Evolutionary conservation across 2,329 filamentous ascomycete species (phyloP), one percentile per base, ranked within the genome.

Genomic region (Didymella arachidicola): DNA sequence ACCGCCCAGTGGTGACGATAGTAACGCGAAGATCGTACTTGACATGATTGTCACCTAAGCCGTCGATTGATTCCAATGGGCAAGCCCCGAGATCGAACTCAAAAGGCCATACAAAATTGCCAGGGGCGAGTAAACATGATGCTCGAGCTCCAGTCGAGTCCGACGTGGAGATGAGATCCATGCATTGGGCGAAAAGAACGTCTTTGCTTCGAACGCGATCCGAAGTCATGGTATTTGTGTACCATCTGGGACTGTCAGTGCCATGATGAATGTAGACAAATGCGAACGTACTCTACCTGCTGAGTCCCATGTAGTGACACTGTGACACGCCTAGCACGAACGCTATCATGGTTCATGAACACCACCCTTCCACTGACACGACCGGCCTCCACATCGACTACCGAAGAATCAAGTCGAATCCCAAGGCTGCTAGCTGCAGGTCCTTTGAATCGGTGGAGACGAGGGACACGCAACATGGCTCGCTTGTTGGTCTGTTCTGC

Each of bases 131-230:
- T 6, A 38, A 14, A n/a, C 18, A 25, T 16, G 30, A 6, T 11
- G 32, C 8, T 6, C 34, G 12, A 38, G 7, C 18, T 32, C 4
- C 18, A 11, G 11, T 32, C 6, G 44, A 7, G 11, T 32, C 3
- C 2, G 16, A 19, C 2, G 25, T n/a, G 12, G 19, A n/a, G 4
- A n/a, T 25, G 3, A 16, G 11, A 26, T 36, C 32, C 16, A n/a
- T 5, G 26, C 22, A 8, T 7, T n/a, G 12, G 18, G 34, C 11
- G 7, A 36, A 36, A 4, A 38, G 6, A 7, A 38, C 32, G 14
- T 48, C 45, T 38, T 38, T 38, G 19, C 18, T 38, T 18, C 45
- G 45, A 6, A 48, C 34, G 16, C 45, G 45, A 34, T 48, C 45
- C 12, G 18, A 25, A 11, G 30, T 26, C 45, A 48, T 48, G 27